Conservation (phyloP, 352 stramenopile genomes). For the Phytophthora citricola region DNA sequence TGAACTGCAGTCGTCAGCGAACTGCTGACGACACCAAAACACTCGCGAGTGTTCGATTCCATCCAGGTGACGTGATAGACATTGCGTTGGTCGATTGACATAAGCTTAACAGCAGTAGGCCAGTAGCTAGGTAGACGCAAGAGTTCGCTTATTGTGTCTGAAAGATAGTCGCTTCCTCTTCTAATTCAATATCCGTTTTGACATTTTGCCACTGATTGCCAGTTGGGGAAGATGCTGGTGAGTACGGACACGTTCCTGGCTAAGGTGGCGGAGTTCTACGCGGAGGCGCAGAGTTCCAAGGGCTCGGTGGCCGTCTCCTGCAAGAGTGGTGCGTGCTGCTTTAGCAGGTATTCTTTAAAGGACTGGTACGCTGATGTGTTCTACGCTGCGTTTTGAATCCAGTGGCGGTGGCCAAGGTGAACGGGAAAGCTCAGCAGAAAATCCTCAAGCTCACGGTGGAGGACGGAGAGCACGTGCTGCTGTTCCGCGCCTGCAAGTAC, state of each 20-base stretch:
- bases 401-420: conserved; percentile 50
- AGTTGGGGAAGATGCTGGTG: conserved; percentile 57
- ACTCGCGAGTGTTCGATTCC: conserved; percentile 63
- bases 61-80: conserved; percentile 71
- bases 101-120: background rate
- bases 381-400: conserved; percentile 4
- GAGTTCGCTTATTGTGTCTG: conserved; percentile 8
- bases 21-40: conserved; percentile 71
- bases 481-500: conserved; percentile 81
- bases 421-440: conserved; percentile 42
- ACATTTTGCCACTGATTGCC: conserved; percentile 11
- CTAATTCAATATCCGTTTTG: conserved; percentile 27
- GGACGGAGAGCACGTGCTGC: conserved; percentile 63
- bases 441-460: conserved; percentile 46
- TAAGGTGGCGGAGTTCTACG: conserved; percentile 68
- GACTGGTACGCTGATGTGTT: conserved; percentile 8
- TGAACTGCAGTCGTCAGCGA: conserved; percentile 58
- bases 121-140: conserved; percentile 8
- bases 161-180: conserved; percentile 24
- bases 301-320: conserved; percentile 66
- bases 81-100: conserved; percentile 61
- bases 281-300: conserved; percentile 44
- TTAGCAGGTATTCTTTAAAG: background rate
- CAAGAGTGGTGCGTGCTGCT: conserved; percentile 64
- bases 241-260: conserved; percentile 68